These are phyloP conservation scores for Globisporangium recalcitrans DNA, from an alignment of 352 stramenopile genomes.

Conservation along the genomic window DNA sequence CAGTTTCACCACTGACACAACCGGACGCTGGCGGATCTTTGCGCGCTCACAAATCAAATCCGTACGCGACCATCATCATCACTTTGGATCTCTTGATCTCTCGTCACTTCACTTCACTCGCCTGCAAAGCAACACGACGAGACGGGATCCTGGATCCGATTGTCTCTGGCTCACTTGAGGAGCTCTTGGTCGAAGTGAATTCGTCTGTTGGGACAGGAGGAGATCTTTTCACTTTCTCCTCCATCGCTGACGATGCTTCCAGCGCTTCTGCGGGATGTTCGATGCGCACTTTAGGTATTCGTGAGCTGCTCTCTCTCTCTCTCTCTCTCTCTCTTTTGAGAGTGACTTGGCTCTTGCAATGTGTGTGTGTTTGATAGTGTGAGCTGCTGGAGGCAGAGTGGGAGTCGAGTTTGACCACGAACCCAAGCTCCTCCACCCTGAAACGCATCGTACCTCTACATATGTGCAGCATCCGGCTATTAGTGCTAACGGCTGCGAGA, in stretches of 20 bases:
- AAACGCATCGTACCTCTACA: background rate
- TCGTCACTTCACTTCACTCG: background rate
- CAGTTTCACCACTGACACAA: background rate
- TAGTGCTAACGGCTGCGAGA: background rate
- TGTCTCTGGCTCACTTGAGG: slow-evolving; percentile 1
- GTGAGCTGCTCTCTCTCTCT: too few relatives aligned
- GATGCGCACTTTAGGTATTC: background rate
- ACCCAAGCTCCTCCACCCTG: background rate
- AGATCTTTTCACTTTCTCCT: background rate
- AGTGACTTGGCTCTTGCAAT: too few relatives aligned
- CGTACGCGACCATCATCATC: background rate
- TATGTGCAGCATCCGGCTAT: background rate
- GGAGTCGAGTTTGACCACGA: background rate
- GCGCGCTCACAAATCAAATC: slow-evolving; percentile 6
- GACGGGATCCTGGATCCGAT: background rate
- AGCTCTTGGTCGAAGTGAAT: too few relatives aligned
- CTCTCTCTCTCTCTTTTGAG: too few relatives aligned
- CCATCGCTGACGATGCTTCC: background rate
- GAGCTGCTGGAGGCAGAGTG: background rate
- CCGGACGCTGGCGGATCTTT: background rate
- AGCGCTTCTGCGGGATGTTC: background rate
- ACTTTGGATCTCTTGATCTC: background rate
- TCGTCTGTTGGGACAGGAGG: slow-evolving; percentile 4
- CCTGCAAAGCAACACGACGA: background rate
- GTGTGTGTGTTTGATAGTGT: background rate